Evolutionary conservation across 768 basidiomycete species (phyloP).

Genomic region (Naematelia encephala): DNA sequence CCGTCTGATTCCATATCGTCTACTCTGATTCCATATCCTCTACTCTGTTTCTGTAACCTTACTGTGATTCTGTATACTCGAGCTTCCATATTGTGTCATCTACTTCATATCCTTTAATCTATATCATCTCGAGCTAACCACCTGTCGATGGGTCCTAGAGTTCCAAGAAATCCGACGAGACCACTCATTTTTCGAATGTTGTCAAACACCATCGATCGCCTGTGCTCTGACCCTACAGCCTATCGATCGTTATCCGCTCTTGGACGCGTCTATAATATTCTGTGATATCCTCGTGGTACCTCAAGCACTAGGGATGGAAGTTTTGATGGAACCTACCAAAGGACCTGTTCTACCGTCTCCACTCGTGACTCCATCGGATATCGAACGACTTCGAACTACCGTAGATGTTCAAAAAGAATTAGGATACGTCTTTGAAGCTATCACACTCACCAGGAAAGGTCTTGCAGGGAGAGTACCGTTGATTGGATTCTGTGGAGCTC

Average conservation of each 20-base stretch:
- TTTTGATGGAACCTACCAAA: slow-evolving; percentile 78
- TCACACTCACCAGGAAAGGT: slow-evolving; percentile 74
- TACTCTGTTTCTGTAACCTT: too few relatives aligned
- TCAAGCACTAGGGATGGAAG: slow-evolving; percentile 87
- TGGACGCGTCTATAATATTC: slow-evolving; percentile 98
- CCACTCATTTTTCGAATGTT: slow-evolving; percentile 93
- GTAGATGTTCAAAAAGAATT: slow-evolving; percentile 80
- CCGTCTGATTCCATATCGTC: too few relatives aligned
- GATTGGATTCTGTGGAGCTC: slow-evolving; percentile 95
- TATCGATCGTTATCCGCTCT: slow-evolving; percentile 75
- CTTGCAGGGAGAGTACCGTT: slow-evolving; percentile 86
- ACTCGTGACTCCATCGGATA: slow-evolving; percentile 58
- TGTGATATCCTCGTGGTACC: slow-evolving; percentile 97
- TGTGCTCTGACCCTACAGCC: slow-evolving; percentile 89
- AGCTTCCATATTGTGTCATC: too few relatives aligned
- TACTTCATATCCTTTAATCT: neutral
- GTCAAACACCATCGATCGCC: slow-evolving; percentile 85
- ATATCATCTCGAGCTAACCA: neutral
- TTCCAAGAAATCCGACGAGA: slow-evolving; percentile 79
- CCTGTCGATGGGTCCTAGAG: slow-evolving; percentile 63
- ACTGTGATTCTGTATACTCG: too few relatives aligned
- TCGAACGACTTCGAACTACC: slow-evolving; percentile 56
- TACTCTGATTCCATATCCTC: too few relatives aligned
- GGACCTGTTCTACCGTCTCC: slow-evolving; percentile 82
- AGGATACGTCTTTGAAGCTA: slow-evolving; percentile 87